phyloP scores from a whole-genome alignment of 768 basidiomycete species.

The Pleurotus djamor region DNA sequence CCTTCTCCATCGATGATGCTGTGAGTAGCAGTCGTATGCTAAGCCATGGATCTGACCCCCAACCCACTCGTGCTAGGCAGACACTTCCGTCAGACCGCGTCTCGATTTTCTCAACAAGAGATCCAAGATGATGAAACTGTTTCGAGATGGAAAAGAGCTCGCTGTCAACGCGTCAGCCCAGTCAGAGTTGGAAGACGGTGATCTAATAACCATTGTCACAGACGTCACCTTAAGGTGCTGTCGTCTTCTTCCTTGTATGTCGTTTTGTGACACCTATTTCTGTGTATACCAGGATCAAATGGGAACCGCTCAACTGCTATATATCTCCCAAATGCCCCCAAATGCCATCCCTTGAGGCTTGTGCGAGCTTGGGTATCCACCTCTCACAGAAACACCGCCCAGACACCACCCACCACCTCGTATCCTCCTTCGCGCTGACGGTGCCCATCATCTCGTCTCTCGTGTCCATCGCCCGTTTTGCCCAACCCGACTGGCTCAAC shows the following conservation, averaged over 20 bases:
- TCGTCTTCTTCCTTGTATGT: no score
- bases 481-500: slow-evolving; percentile 65
- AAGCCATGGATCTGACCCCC: background rate
- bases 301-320: slow-evolving; percentile 52
- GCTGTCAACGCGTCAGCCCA: slow-evolving; percentile 33
- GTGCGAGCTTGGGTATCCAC: slow-evolving; percentile 46
- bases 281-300: slow-evolving; percentile 37
- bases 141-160: slow-evolving; percentile 30
- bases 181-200: slow-evolving; percentile 50
- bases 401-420: slow-evolving; percentile 65
- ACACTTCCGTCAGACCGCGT: slow-evolving; percentile 46
- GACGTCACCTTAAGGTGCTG: slow-evolving; percentile 42
- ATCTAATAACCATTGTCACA: slow-evolving; percentile 43
- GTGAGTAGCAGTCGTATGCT: slow-evolving; percentile 34
- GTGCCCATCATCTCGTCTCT: slow-evolving; percentile 56
- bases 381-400: slow-evolving; percentile 41
- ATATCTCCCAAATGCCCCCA: slow-evolving; percentile 31
- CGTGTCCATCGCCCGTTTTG: slow-evolving; percentile 54
- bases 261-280: no score
- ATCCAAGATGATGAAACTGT: slow-evolving; percentile 42
- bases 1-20: slow-evolving; percentile 47
- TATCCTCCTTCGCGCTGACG: slow-evolving; percentile 45
- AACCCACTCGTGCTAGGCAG: slow-evolving; percentile 30
- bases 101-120: slow-evolving; percentile 47
- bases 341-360: slow-evolving; percentile 20